Percentiles rank a stretch among this genome's conserved stretches.
These are phyloP conservation scores for Fusarium bulbicola DNA, from an alignment of 2,329 filamentous ascomycete species.

Conservation along the genomic window DNA sequence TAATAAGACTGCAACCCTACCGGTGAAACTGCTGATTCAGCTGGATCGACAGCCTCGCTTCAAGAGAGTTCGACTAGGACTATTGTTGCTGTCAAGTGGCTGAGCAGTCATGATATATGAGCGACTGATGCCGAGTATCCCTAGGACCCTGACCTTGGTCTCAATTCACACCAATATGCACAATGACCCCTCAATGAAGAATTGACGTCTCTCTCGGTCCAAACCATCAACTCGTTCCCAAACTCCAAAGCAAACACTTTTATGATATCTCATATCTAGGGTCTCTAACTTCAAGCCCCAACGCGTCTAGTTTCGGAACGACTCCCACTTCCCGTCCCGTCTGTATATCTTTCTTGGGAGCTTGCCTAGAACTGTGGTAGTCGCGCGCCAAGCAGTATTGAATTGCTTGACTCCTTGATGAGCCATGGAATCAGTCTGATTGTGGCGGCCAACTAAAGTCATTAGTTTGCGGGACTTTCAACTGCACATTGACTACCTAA, in stretches of 20 bases:
- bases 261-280: not conserved
- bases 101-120: not conserved
- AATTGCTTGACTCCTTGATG: not conserved
- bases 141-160: not conserved
- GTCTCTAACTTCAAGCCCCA: not conserved
- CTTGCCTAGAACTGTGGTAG: not conserved
- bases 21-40: not conserved
- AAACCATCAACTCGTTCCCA: not conserved
- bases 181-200: not conserved
- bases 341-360: not conserved
- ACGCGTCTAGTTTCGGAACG: constrained; percentile 9
- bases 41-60: not conserved
- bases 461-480: constrained; percentile 6
- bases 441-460: constrained; percentile 3
- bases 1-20: not conserved
- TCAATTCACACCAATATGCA: not conserved
- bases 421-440: constrained; percentile 2
- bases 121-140: not conserved
- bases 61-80: not conserved
- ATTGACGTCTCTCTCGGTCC: not conserved
- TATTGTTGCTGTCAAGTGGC: not conserved
- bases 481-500: not conserved
- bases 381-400: not conserved
- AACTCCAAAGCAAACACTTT: not conserved
- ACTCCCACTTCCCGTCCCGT: not conserved